Percentiles rank a stretch among this genome's conserved stretches.
These are phyloP conservation scores for Entomortierella beljakovae DNA, from an alignment of 192 early-diverging fungal genomes.

Conservation along the genomic window DNA sequence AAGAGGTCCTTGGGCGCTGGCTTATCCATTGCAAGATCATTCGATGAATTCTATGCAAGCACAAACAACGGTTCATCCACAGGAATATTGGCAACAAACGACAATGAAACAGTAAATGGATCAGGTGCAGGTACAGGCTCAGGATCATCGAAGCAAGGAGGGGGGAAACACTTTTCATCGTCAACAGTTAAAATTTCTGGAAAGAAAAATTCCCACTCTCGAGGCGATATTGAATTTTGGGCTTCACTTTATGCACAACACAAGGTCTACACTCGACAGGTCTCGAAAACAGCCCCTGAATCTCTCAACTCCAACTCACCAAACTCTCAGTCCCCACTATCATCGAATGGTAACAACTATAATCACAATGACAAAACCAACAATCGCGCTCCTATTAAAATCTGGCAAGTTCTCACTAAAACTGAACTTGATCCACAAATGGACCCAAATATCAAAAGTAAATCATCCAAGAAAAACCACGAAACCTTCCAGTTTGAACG, in stretches of 20 bases:
- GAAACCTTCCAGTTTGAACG: constrained; percentile 13
- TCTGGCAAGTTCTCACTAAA: constrained; percentile 36
- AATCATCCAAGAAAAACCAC: neutral
- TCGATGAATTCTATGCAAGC: constrained; percentile 7
- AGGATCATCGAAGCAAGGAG: neutral
- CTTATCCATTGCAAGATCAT: constrained; percentile 10
- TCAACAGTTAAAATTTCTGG: neutral
- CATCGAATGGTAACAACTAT: neutral
- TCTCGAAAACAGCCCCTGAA: neutral
- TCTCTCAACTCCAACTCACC: neutral
- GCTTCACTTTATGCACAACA: constrained; percentile 44
- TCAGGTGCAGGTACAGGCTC: neutral
- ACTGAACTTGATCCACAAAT: constrained; percentile 6
- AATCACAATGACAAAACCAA: constrained; percentile 2
- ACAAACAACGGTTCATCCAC: neutral
- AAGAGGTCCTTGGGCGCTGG: neutral
- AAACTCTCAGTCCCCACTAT: neutral
- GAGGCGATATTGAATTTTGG: constrained; percentile 37
- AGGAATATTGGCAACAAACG: neutral
- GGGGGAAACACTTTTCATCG: neutral
- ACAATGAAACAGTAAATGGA: neutral
- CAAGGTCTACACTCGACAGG: constrained; percentile 10
- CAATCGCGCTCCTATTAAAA: constrained; percentile 5
- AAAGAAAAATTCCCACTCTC: constrained; percentile 5
- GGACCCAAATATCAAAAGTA: neutral